Evolutionary conservation across 179 eudicot genomes (phyloP), one percentile per base, ranked within the genome.

Genomic region (Heliamphora ciliata): DNA sequence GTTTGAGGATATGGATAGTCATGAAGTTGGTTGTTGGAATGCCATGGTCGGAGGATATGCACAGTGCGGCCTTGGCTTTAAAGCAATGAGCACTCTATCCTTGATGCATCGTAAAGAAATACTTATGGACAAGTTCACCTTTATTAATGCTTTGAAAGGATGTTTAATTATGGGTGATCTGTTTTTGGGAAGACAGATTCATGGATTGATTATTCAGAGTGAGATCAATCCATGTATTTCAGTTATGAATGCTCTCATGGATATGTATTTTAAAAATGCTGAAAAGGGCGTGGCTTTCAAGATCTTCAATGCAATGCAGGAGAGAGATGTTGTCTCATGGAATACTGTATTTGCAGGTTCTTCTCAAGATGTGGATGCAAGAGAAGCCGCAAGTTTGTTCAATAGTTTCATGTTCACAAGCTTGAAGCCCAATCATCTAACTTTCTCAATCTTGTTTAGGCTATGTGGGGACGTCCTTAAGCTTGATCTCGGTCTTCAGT

Each of bases 11-110:
- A 8, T 82, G 65, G 66, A 73, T 18, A 44, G 52, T 75, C 58
- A 9, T 52, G 87, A 82, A 67, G 63, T 75, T 8, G 84, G 72
- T 67, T 85, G 83, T 76, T 85, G 87, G 87, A 85, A 85, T 85
- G 78, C 83, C 13, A 85, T 82, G 87, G 72, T 85, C 74, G 84
- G 84, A 31, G 85, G 66, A 8, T 85, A 82, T 82, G 85, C 78
- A 50, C 82, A 65, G 5, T 24, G 81, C 51, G 87, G 85, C 48
- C 72, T 13, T 79, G 83, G 81, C 15, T 31, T 66, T 66, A 52
- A 79, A 31, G 85, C 84, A 44, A 59, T 82, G 24, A 65, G 66
- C 9, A 78, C 79, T 54, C 55, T 78, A 55, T 81, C 77, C 10
- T 78, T 59, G 61, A 81, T 82, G 84, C 82, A 84, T 58, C 48